A percentile compares a stretch with the other conserved stretches of the same genome.
Evolutionary conservation across 305 asterid species (phyloP).

Genomic region (Coffea humblotiana): DNA sequence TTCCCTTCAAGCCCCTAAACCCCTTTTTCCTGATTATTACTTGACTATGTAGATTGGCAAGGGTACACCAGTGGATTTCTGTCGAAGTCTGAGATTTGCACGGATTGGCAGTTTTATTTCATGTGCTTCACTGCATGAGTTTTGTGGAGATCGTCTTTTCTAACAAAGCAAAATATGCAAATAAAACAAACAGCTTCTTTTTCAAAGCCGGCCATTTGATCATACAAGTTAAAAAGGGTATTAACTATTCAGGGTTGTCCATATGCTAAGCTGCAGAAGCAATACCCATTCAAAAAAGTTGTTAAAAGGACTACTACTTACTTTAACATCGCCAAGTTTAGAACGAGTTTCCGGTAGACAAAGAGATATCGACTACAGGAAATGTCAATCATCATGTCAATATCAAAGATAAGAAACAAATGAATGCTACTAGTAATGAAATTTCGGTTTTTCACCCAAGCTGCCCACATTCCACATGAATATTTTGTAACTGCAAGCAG

Average conservation of each 20-base stretch:
- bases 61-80: not conserved
- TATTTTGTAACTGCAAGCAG: not conserved
- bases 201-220: not conserved
- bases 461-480: not conserved
- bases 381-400: not conserved
- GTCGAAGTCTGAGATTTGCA: not conserved
- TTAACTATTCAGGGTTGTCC: not conserved
- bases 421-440: not conserved
- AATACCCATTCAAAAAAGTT: not conserved
- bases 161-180: not conserved
- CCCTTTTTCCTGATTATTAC: not conserved
- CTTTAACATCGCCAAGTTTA: too few relatives aligned
- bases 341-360: too few relatives aligned
- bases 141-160: not conserved
- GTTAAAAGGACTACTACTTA: too few relatives aligned
- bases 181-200: too few relatives aligned
- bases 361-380: not conserved
- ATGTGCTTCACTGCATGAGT: not conserved
- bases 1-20: not conserved
- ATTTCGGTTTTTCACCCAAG: not conserved
- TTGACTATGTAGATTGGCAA: not conserved
- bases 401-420: not conserved
- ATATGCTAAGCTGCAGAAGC: not conserved
- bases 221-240: not conserved
- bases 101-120: not conserved